Evolutionary conservation across 306 rosid species (phyloP).

Genomic region (Fagus crenata): DNA sequence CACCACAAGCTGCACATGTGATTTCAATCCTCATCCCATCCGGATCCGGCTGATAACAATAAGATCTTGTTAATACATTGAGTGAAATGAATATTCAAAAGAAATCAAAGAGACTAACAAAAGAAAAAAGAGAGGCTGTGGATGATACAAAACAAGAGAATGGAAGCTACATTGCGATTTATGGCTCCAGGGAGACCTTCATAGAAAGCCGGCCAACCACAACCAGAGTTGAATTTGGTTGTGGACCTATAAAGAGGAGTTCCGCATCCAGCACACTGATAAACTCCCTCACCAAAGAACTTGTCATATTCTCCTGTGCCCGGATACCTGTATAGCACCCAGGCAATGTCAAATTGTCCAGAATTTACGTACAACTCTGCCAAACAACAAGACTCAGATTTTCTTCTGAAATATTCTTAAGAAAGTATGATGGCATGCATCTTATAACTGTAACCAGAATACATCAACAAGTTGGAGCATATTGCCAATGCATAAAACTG

Average conservation of each 20-base stretch:
- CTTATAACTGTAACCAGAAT: background rate
- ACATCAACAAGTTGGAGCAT: background rate
- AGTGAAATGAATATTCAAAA: background rate
- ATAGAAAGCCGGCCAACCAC: conserved; percentile 83
- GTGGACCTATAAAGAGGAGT: conserved; percentile 57
- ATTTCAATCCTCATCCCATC: conserved; percentile 83
- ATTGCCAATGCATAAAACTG: background rate
- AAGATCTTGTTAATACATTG: conserved; percentile 26
- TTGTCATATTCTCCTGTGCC: conserved; percentile 76
- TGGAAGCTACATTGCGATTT: conserved; percentile 43
- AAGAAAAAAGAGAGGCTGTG: background rate
- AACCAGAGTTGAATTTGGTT: conserved; percentile 71
- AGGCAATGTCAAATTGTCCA: conserved; percentile 14
- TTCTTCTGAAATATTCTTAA: background rate
- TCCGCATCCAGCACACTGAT: conserved; percentile 63
- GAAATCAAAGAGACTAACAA: background rate
- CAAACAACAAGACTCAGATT: background rate
- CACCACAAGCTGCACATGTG: conserved; percentile 90
- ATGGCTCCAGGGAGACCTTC: conserved; percentile 86
- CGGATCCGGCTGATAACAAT: conserved; percentile 63
- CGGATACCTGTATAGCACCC: conserved; percentile 52
- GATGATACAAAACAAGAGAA: conserved; percentile 4
- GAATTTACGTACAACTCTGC: conserved; percentile 1
- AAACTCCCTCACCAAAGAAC: conserved; percentile 69
- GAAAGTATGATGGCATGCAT: background rate